Evolutionary conservation across 1,284 basidiomycete species (phyloP).

Genomic region (Mycena citricolor): DNA sequence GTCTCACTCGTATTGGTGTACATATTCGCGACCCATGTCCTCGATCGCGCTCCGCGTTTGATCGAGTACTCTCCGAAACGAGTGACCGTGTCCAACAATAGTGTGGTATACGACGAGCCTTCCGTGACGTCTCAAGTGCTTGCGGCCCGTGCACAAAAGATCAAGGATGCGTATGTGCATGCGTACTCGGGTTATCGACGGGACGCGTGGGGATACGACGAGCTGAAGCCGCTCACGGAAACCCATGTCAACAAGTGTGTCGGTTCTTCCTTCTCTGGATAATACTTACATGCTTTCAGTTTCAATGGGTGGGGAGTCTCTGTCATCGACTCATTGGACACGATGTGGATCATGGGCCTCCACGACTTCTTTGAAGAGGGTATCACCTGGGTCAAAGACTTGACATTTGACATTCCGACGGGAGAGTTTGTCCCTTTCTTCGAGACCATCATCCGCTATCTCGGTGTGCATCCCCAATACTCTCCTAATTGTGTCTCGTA

Average conservation of each 20-base stretch:
- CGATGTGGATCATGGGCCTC: slow-evolving; percentile 59
- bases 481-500: too few relatives aligned
- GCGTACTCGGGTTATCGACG: slow-evolving; percentile 19
- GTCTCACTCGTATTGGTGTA: slow-evolving; percentile 10
- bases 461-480: too few relatives aligned
- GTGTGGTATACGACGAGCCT: too few relatives aligned
- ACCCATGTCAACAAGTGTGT: slow-evolving; percentile 18
- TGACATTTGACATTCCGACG: slow-evolving; percentile 18
- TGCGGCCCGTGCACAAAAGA: slow-evolving; percentile 10
- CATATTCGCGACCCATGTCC: slow-evolving; percentile 16
- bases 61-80: background rate
- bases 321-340: slow-evolving; percentile 73
- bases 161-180: slow-evolving; percentile 18
- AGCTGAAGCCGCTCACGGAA: slow-evolving; percentile 16
- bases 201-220: slow-evolving; percentile 21
- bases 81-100: too few relatives aligned
- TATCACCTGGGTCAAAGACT: slow-evolving; percentile 33
- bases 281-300: slow-evolving; percentile 16
- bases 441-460: slow-evolving; percentile 77
- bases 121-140: too few relatives aligned
- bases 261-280: background rate
- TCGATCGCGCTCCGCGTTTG: slow-evolving; percentile 4
- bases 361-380: slow-evolving; percentile 58
- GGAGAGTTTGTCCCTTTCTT: slow-evolving; percentile 57
- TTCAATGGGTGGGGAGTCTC: slow-evolving; percentile 60